Conservation (phyloP, 768 basidiomycete genomes). For the Naematelia encephala region DNA sequence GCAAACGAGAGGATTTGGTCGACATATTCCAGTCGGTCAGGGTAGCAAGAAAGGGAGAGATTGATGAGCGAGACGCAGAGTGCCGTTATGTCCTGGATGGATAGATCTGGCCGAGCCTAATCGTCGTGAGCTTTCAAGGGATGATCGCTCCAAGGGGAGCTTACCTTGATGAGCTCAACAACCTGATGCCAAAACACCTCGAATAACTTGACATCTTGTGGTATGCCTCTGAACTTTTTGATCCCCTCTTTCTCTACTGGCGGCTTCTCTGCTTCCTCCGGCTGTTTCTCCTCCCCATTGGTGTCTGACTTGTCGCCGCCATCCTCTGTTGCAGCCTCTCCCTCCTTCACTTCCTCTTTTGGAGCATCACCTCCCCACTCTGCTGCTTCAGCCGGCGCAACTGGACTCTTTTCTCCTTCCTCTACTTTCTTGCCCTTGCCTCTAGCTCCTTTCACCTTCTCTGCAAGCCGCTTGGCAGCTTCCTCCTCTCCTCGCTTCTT, state of each 20-base stretch:
- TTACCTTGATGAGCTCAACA: constrained; percentile 91
- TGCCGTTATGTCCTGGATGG: constrained; percentile 96
- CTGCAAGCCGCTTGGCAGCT: constrained; percentile 79
- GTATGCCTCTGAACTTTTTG: constrained; percentile 91
- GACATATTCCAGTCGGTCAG: constrained; percentile 93
- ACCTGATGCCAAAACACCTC: constrained; percentile 99
- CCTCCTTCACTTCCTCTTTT: constrained; percentile 8
- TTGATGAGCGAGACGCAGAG: constrained; percentile 92
- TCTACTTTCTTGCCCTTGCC: constrained; percentile 56
- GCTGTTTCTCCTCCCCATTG: constrained; percentile 49
- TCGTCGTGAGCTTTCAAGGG: constrained; percentile 1
- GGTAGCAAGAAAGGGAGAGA: constrained; percentile 92
- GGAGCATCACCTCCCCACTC: constrained; percentile 25
- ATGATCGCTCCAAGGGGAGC: constrained; percentile 24
- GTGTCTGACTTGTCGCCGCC: constrained; percentile 30
- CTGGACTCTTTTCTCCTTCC: constrained; percentile 20
- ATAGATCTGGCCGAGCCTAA: constrained; percentile 92
- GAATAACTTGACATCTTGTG: constrained; percentile 89
- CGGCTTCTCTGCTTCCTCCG: constrained; percentile 28
- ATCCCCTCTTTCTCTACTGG: constrained; percentile 16
- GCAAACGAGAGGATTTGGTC: constrained; percentile 92
- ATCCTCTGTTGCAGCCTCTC: background rate
- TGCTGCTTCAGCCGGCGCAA: constrained; percentile 32
- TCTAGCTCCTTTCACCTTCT: constrained; percentile 75
- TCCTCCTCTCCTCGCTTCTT: constrained; percentile 90